Evolutionary conservation across 176 grass and related monocot species (phyloP), one percentile per base, ranked within the genome.

Genomic region (Ananas comosus): DNA sequence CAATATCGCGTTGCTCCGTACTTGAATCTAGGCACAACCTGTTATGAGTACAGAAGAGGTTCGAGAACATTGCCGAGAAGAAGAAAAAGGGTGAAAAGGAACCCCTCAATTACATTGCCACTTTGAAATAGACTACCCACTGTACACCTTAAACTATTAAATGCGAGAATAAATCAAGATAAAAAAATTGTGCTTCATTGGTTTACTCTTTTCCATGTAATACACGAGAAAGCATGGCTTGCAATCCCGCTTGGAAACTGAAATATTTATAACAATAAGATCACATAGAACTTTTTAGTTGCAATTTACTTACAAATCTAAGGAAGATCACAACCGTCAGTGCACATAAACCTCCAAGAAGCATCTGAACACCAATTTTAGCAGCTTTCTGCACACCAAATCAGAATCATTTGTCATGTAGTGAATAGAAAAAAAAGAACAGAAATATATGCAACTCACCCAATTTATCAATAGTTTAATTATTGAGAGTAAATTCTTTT

Each of bases 281-380:
- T 69, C 47, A 0, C 0, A 72, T 71, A 79, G 67, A 47, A 57
- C 2, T 47, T 19, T 24, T 72, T 61, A 59, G 22, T 63, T 56
- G 27, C 22, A 22, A 16, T 72, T 16, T 81, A 88, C 92, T 96
- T 92, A 96, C 92, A 83, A 87, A 96, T 85, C 83, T 83, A 81
- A 92, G 70, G 59, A 86, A 92, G 69, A 96, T 87, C 75, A 96
- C 78, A 76, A 96, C 61, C 19, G 88, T 85, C 67, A 96, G 56
- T 9, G 71, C 71, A 18, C 92, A 96, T 72, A 96, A 59, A 61
- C 81, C 78, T 67, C 88, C 92, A 14, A 96, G 86, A 83, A 96
- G 83, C 85, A 96, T 72, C 64, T 89, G 79, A 72, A 89, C 70
- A 27, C 83, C 78, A 72, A 87, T 81, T 66, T 80, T 68, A 76